Evolutionary conservation across 2,329 filamentous ascomycete species (phyloP).

Genomic region (Pseudogymnoascus sp.): DNA sequence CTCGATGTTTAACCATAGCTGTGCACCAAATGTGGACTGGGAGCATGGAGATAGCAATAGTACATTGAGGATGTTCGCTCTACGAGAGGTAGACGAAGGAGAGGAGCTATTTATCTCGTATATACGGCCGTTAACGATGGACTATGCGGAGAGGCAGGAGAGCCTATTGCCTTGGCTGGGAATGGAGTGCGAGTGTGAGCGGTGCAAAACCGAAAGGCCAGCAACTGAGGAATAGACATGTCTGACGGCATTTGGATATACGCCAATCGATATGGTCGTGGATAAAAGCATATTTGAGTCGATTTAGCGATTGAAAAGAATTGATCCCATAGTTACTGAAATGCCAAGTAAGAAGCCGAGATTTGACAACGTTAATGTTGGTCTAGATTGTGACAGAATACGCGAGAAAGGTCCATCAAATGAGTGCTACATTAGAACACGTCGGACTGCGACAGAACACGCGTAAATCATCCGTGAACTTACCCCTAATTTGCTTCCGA

Average conservation of each 20-base stretch:
- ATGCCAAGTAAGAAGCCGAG: slow-evolving; percentile 2
- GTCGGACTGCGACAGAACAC: background rate
- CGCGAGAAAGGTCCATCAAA: background rate
- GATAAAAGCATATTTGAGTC: background rate
- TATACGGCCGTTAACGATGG: slow-evolving; percentile 15
- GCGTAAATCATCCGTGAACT: background rate
- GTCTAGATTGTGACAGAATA: no score
- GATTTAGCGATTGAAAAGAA: background rate
- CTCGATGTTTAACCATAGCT: slow-evolving; percentile 30
- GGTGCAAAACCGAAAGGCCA: background rate
- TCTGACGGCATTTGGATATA: background rate
- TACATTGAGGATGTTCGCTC: slow-evolving; percentile 22
- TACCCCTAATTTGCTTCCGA: background rate
- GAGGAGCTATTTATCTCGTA: slow-evolving; percentile 24
- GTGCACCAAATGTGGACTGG: slow-evolving; percentile 26
- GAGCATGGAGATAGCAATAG: slow-evolving; percentile 21
- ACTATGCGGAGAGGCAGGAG: slow-evolving; percentile 9
- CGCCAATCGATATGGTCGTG: background rate
- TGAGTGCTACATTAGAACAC: background rate
- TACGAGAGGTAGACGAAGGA: slow-evolving; percentile 18
- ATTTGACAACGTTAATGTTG: background rate
- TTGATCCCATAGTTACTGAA: background rate
- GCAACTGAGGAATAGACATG: background rate
- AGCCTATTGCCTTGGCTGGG: slow-evolving; percentile 15
- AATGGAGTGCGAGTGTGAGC: slow-evolving; percentile 10